Conservation (phyloP, 768 basidiomycete genomes). For the Lactarius akahatsu region DNA sequence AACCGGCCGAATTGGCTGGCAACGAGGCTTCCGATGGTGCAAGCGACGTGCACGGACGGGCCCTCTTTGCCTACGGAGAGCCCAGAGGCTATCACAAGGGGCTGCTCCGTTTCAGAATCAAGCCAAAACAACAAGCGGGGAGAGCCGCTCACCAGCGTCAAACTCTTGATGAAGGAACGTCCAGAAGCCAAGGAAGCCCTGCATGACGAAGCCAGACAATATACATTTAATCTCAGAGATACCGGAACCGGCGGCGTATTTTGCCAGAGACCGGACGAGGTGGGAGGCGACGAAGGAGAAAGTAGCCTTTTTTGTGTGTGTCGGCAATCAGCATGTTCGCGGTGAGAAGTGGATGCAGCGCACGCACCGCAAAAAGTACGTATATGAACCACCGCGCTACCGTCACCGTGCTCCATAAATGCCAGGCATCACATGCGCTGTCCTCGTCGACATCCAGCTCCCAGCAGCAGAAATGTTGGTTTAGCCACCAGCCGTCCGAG, state of each 20-base stretch:
- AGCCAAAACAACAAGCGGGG: not conserved
- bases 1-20: slow-evolving; percentile 81
- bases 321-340: not conserved
- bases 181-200: slow-evolving; percentile 86
- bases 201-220: slow-evolving; percentile 94
- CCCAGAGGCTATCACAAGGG: slow-evolving; percentile 94
- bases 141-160: slow-evolving; percentile 73
- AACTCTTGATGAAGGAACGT: slow-evolving; percentile 93
- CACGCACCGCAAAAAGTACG: slow-evolving; percentile 86
- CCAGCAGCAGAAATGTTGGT: slow-evolving; percentile 98
- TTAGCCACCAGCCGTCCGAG: slow-evolving; percentile 96
- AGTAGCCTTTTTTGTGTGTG: slow-evolving; percentile 47
- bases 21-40: slow-evolving; percentile 89
- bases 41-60: slow-evolving; percentile 96
- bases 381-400: slow-evolving; percentile 81
- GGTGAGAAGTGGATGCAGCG: slow-evolving; percentile 34
- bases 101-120: slow-evolving; percentile 48
- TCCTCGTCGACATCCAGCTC: slow-evolving; percentile 83
- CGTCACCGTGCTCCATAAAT: slow-evolving; percentile 76
- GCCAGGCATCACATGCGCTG: slow-evolving; percentile 88
- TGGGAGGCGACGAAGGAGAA: slow-evolving; percentile 89
- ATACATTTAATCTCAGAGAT: slow-evolving; percentile 99
- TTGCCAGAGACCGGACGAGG: slow-evolving; percentile 84
- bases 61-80: slow-evolving; percentile 98
- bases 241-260: slow-evolving; percentile 95